Percentiles rank a stretch among this genome's conserved stretches.
Evolutionary conservation across 345 rosid genomes (phyloP).

Genomic region (Aquilaria sinensis): DNA sequence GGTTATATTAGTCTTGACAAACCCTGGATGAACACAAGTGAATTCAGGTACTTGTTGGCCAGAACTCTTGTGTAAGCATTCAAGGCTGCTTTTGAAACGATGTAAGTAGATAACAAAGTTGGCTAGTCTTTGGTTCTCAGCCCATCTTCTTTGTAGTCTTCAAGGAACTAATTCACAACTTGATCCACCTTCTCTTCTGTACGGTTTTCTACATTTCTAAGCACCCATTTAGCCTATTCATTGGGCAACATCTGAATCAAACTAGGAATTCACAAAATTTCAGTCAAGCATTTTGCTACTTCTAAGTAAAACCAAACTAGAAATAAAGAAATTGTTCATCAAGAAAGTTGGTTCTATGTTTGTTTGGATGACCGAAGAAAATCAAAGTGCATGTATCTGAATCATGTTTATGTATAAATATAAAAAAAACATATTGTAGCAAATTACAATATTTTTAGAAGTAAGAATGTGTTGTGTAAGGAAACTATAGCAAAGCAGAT

Average conservation of each 20-base stretch:
- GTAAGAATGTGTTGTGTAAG: too few species aligned
- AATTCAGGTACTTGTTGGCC: conserved; percentile 16
- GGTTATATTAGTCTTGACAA: conserved; percentile 23
- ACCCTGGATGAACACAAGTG: conserved; percentile 22
- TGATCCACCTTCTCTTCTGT: conserved; percentile 20
- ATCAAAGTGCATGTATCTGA: too few species aligned
- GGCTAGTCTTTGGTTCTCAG: conserved; percentile 19
- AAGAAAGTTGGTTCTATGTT: too few species aligned
- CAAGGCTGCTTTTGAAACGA: conserved; percentile 22
- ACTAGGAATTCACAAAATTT: too few species aligned
- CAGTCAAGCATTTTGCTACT: too few species aligned
- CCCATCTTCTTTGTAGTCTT: conserved; percentile 16
- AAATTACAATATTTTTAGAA: too few species aligned
- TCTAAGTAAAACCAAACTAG: too few species aligned
- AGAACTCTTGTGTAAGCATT: conserved; percentile 29
- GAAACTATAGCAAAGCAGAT: too few species aligned
- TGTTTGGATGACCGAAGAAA: too few species aligned
- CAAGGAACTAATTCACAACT: conserved; percentile 11
- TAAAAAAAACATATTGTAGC: too few species aligned
- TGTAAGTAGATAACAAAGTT: conserved; percentile 7
- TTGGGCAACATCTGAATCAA: neutral
- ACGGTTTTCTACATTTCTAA: conserved; percentile 14
- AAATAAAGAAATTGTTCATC: too few species aligned
- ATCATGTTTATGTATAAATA: too few species aligned
- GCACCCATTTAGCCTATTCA: conserved; percentile 9